Conservation (phyloP, 1,284 basidiomycete genomes). For the Papiliotrema fonsecae region DNA sequence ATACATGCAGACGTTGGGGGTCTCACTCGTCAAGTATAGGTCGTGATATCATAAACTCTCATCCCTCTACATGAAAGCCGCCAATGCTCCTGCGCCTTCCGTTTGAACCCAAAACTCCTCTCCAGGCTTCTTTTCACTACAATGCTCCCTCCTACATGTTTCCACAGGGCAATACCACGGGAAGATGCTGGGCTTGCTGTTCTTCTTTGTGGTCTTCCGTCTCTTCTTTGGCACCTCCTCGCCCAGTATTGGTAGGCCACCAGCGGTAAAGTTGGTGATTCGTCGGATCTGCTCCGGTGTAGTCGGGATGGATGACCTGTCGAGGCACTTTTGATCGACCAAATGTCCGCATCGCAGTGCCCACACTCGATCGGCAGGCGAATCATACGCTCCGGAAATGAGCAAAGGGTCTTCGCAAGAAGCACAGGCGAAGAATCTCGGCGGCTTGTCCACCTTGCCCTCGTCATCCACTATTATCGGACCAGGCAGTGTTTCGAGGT, state of each 20-base stretch:
- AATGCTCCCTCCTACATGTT: constrained; percentile 27
- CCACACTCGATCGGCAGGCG: constrained; percentile 37
- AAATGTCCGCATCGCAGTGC: constrained; percentile 46
- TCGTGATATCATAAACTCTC: no score
- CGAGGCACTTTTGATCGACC: constrained; percentile 43
- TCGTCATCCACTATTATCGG: constrained; percentile 29
- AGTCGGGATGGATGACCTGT: constrained; percentile 17
- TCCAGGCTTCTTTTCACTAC: constrained; percentile 17
- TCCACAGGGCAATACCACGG: constrained; percentile 31
- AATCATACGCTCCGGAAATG: constrained; percentile 28
- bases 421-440: constrained; percentile 33
- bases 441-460: constrained; percentile 18
- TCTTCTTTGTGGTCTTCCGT: constrained; percentile 7
- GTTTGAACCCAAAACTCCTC: constrained; percentile 26
- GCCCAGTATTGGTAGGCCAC: constrained; percentile 2
- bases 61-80: constrained; percentile 21
- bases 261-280: not conserved
- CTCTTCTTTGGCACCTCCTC: constrained; percentile 3
- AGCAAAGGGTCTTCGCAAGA: constrained; percentile 36
- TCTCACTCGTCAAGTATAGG: no score
- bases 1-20: no score
- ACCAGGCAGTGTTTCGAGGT: constrained; percentile 16
- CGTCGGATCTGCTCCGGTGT: constrained; percentile 1
- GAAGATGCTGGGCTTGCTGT: constrained; percentile 16
- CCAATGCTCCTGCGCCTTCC: constrained; percentile 31